Evolutionary conservation across 1,284 basidiomycete species (phyloP).

Genomic region (Earliella scabrosa): DNA sequence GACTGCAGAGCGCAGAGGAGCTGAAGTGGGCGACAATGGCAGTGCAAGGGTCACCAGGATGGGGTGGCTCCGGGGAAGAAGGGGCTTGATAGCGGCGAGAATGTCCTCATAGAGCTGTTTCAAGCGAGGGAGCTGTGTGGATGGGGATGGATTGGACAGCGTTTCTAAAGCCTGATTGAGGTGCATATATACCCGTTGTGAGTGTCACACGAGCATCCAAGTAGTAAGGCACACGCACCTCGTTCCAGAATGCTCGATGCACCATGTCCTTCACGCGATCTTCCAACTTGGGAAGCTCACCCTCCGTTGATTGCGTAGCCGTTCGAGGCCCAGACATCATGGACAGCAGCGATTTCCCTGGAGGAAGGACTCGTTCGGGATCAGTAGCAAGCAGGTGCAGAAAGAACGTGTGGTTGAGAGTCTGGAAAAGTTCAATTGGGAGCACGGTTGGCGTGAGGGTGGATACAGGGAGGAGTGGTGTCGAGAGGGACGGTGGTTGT

Average conservation of each 20-base stretch:
- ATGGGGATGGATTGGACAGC: constrained; percentile 48
- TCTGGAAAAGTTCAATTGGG: constrained; percentile 55
- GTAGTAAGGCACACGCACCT: constrained; percentile 45
- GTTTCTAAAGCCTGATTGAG: constrained; percentile 42
- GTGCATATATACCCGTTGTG: no score
- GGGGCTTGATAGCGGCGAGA: constrained; percentile 48
- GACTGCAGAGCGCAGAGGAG: constrained; percentile 62
- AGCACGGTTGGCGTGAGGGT: constrained; percentile 39
- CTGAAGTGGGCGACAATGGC: constrained; percentile 66
- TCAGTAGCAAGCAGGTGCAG: constrained; percentile 66
- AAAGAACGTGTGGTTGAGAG: constrained; percentile 61
- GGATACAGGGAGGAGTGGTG: constrained; percentile 36
- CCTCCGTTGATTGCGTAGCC: constrained; percentile 21
- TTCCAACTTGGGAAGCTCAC: constrained; percentile 41
- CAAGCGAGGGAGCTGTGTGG: constrained; percentile 53
- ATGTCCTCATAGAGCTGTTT: constrained; percentile 59
- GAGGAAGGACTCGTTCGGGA: constrained; percentile 59
- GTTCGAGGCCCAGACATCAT: constrained; percentile 51
- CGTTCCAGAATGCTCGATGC: constrained; percentile 73
- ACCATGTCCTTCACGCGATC: constrained; percentile 57
- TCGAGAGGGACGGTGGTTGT: constrained; percentile 31
- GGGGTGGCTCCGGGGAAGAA: constrained; percentile 56
- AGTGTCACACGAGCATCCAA: not conserved
- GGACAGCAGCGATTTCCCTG: constrained; percentile 71
- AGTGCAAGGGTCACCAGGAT: constrained; percentile 53